A percentile compares a stretch with the other conserved stretches of the same genome.
These are phyloP conservation scores for Fusarium sambucinum DNA, from an alignment of 2,329 filamentous ascomycete species.

Conservation along the genomic window DNA sequence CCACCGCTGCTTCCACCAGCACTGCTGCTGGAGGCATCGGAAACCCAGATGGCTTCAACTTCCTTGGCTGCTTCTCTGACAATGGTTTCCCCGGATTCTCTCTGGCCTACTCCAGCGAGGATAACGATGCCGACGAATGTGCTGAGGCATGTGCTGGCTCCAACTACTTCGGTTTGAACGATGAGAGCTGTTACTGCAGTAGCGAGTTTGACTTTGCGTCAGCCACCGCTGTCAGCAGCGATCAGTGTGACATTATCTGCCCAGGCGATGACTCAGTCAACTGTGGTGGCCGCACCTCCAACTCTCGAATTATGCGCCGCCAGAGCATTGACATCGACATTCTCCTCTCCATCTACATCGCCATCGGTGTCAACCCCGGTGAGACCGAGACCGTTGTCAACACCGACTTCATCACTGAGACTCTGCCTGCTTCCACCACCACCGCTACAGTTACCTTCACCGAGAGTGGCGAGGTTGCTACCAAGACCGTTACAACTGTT, in stretches of 20 bases:
- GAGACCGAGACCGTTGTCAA: constrained; percentile 21
- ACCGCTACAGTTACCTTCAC: constrained; percentile 47
- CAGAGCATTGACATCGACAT: constrained; percentile 37
- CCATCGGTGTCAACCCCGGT: constrained; percentile 17
- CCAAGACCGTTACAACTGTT: constrained; percentile 43
- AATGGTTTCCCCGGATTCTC: constrained; percentile 47
- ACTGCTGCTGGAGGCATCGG: constrained; percentile 15
- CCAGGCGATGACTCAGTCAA: constrained; percentile 42
- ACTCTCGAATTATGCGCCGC: constrained; percentile 34
- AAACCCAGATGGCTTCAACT: constrained; percentile 34
- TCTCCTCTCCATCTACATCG: constrained; percentile 41
- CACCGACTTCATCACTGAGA: constrained; percentile 39
- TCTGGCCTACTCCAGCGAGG: neutral
- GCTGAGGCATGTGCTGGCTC: constrained; percentile 41
- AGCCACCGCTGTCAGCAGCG: constrained; percentile 20
- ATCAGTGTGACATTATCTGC: constrained; percentile 46
- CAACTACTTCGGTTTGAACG: constrained; percentile 43
- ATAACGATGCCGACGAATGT: constrained; percentile 41
- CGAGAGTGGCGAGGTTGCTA: constrained; percentile 31
- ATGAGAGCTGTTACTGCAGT: constrained; percentile 50
- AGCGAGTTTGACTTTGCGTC: constrained; percentile 19
- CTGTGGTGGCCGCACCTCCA: constrained; percentile 45
- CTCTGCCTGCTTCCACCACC: constrained; percentile 44
- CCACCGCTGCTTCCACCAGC: constrained; percentile 3
- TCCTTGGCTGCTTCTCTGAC: constrained; percentile 46